Conservation (phyloP, 73 alveolate species). For the Diophrys appendiculata region DNA sequence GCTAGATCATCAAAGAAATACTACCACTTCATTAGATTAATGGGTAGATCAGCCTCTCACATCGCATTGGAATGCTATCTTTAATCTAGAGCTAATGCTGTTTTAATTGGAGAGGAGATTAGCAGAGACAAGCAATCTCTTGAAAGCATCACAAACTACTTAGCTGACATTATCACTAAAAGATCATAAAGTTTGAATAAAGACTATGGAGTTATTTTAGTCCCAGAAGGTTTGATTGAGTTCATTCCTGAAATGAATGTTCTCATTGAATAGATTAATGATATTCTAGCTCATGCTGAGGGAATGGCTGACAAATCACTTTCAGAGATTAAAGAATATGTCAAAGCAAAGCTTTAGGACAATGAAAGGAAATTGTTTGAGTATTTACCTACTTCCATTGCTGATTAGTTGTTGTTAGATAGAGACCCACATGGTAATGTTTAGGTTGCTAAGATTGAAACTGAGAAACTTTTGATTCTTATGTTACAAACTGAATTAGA, state of each 20-base stretch:
- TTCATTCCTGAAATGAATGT: slow-evolving; percentile 85
- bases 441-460: slow-evolving; percentile 96
- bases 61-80: slow-evolving; percentile 96
- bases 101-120: slow-evolving; percentile 95
- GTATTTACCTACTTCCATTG: slow-evolving; percentile 90
- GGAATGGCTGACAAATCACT: background rate
- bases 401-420: slow-evolving; percentile 94
- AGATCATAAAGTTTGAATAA: slow-evolving; percentile 67
- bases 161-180: slow-evolving; percentile 65
- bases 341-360: slow-evolving; percentile 53
- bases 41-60: slow-evolving; percentile 99
- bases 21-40: slow-evolving; percentile 96
- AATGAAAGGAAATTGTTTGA: slow-evolving; percentile 63
- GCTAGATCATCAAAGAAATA: slow-evolving; percentile 78
- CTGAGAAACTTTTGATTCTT: slow-evolving; percentile 93
- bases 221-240: slow-evolving; percentile 99
- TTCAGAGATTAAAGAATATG: slow-evolving; percentile 58
- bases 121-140: slow-evolving; percentile 71
- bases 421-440: slow-evolving; percentile 98
- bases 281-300: slow-evolving; percentile 59
- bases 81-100: slow-evolving; percentile 83
- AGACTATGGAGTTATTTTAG: slow-evolving; percentile 95
- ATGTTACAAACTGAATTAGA: slow-evolving; percentile 85
- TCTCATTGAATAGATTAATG: slow-evolving; percentile 80
- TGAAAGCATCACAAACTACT: slow-evolving; percentile 61